Conservation (phyloP, 1,139 yeast genomes). For the Magnusiomyces magnusii region DNA sequence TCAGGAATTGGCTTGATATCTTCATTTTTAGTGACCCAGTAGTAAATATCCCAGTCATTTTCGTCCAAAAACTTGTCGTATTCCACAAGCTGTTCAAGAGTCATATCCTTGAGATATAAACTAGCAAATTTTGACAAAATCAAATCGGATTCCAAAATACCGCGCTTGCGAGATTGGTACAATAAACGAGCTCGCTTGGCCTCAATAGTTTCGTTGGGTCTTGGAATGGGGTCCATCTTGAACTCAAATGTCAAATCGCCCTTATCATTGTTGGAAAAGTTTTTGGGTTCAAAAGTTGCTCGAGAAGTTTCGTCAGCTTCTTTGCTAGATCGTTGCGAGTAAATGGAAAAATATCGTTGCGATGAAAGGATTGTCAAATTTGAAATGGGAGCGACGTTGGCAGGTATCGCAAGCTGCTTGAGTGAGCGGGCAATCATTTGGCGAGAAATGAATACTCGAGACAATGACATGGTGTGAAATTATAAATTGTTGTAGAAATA, state of each 20-base stretch:
- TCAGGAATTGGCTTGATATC: slow-evolving; percentile 81
- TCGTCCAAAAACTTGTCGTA: slow-evolving; percentile 83
- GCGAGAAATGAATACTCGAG: not conserved
- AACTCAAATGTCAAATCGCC: slow-evolving; percentile 22
- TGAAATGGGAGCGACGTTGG: not conserved
- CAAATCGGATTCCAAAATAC: slow-evolving; percentile 88
- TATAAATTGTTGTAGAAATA: too few species aligned
- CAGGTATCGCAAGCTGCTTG: not conserved
- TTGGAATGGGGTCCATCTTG: slow-evolving; percentile 63
- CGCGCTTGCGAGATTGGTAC: slow-evolving; percentile 92
- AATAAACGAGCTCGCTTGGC: slow-evolving; percentile 76
- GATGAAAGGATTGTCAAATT: not conserved
- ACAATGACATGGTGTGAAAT: not conserved
- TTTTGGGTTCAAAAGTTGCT: not conserved
- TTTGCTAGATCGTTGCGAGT: not conserved
- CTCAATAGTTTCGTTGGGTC: slow-evolving; percentile 67
- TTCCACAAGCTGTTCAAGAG: slow-evolving; percentile 67
- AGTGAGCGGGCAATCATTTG: not conserved
- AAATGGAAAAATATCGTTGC: not conserved
- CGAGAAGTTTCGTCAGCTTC: not conserved
- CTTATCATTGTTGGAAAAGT: not conserved
- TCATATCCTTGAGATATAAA: slow-evolving; percentile 52
- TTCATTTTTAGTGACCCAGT: slow-evolving; percentile 89
- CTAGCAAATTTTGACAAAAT: slow-evolving; percentile 81
- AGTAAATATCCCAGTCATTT: slow-evolving; percentile 97